Evolutionary conservation across 225 moss, liverwort and hornwort genomes (phyloP).

Genomic region (Anthoceros angustus): DNA sequence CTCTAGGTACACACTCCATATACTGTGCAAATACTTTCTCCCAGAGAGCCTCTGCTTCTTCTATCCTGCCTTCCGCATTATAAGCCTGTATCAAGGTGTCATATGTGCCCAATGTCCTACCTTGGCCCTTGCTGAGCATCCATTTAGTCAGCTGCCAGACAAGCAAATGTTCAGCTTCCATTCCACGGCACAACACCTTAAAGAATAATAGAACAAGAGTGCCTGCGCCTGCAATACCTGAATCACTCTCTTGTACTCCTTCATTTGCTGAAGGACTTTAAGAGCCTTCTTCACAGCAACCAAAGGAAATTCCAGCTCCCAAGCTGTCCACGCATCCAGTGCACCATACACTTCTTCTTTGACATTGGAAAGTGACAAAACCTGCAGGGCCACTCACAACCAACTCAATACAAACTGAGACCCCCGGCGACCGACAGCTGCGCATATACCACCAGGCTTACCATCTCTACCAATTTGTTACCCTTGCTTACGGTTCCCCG

Average conservation of each 20-base stretch:
- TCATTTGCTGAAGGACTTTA: conserved; percentile 23
- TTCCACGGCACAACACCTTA: neutral
- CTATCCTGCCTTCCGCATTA: conserved; percentile 68
- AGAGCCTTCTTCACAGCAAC: conserved; percentile 79
- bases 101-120: conserved; percentile 64
- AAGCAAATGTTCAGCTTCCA: neutral
- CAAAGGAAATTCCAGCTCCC: conserved; percentile 94
- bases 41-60: conserved; percentile 81
- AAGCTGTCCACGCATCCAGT: conserved; percentile 81
- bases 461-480: conserved; percentile 49
- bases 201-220: neutral
- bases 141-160: conserved; percentile 61
- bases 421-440: conserved; percentile 1
- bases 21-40: conserved; percentile 51
- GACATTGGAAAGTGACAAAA: conserved; percentile 30
- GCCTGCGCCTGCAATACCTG: conserved; percentile 32
- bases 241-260: conserved; percentile 71
- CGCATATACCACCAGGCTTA: conserved; percentile 6
- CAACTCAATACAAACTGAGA: neutral
- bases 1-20: conserved; percentile 61
- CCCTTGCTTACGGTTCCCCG: conserved; percentile 62
- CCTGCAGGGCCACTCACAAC: conserved; percentile 10
- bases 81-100: conserved; percentile 56
- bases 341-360: conserved; percentile 92
- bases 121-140: conserved; percentile 98